Evolutionary conservation across 805 yeast species (phyloP).

Genomic region (Wickerhamiella spandovensis): DNA sequence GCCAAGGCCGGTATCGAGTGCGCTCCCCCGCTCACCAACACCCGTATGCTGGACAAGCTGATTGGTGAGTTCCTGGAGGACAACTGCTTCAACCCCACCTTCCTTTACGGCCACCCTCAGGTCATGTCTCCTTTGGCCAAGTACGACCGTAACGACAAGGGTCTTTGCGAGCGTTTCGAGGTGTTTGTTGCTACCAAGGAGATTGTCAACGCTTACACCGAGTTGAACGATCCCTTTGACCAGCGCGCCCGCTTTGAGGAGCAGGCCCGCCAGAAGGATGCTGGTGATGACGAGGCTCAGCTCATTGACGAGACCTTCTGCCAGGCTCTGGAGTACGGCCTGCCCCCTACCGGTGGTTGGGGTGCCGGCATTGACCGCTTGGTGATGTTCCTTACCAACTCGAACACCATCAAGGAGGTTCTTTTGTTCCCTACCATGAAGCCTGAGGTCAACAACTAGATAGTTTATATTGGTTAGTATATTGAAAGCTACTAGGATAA

Average conservation of each 20-base stretch:
- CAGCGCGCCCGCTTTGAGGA: constrained; percentile 97
- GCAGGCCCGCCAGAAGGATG: constrained; percentile 96
- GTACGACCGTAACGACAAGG: constrained; percentile 82
- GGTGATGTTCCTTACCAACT: constrained; percentile 94
- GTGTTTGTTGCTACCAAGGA: constrained; percentile 98
- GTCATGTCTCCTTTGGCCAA: constrained; percentile 99
- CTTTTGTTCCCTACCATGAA: constrained; percentile 96
- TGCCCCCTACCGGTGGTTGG: constrained; percentile 99
- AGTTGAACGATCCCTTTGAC: constrained; percentile 96
- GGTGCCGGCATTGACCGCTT: constrained; percentile 98
- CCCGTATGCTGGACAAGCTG: constrained; percentile 96
- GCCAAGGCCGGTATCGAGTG: constrained; percentile 76
- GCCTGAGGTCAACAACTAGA: constrained; percentile 50
- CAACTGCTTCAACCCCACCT: constrained; percentile 88
- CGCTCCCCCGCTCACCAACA: constrained; percentile 85
- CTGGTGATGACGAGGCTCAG: constrained; percentile 99
- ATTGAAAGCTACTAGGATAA: background rate
- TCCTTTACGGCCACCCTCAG: constrained; percentile 97
- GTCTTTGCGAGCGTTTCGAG: constrained; percentile 95
- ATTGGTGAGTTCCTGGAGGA: constrained; percentile 91
- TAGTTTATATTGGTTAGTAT: background rate
- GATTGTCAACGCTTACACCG: constrained; percentile 96
- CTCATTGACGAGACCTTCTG: constrained; percentile 92
- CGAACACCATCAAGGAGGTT: constrained; percentile 95
- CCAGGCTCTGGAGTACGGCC: constrained; percentile 94